Conservation (phyloP, 1,284 basidiomycete genomes). For the Pseudozyma sp. region DNA sequence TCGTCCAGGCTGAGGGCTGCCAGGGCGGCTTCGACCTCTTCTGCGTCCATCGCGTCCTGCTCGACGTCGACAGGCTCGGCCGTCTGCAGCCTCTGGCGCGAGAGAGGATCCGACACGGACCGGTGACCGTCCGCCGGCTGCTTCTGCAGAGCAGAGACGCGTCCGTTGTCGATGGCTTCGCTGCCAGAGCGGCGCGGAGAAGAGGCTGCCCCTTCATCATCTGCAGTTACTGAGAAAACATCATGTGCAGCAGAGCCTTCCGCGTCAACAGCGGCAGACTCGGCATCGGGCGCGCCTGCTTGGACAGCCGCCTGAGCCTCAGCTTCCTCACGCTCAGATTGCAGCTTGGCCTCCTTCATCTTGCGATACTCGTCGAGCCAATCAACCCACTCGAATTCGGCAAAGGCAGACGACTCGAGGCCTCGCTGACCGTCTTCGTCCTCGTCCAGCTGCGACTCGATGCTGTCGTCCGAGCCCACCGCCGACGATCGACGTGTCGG, state of each 20-base stretch:
- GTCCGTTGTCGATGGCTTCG: conserved; percentile 29
- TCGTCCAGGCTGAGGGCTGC: conserved; percentile 36
- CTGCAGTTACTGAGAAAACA: background rate
- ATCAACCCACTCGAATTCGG: conserved; percentile 74
- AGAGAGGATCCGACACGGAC: conserved; percentile 49
- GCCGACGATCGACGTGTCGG: conserved; percentile 37
- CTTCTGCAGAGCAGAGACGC: conserved; percentile 34
- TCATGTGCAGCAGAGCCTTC: background rate
- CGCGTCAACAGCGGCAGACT: background rate
- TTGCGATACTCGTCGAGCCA: conserved; percentile 74
- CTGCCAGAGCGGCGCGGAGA: conserved; percentile 27
- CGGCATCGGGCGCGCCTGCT: background rate
- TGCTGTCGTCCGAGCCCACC: conserved; percentile 49
- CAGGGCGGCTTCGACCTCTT: conserved; percentile 41
- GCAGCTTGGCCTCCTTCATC: conserved; percentile 73
- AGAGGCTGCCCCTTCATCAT: conserved; percentile 3
- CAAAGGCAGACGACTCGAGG: conserved; percentile 37
- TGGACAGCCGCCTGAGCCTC: conserved; percentile 43
- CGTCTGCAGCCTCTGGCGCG: conserved; percentile 36
- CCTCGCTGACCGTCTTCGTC: conserved; percentile 38
- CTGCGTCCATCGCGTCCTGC: conserved; percentile 39
- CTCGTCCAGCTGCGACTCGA: conserved; percentile 48
- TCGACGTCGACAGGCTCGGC: conserved; percentile 22
- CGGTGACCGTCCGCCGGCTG: conserved; percentile 37
- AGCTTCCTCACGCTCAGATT: conserved; percentile 67